A percentile compares a stretch with the other conserved stretches of the same genome.
Conservation (phyloP, 805 yeast genomes). For the Hanseniaspora clermontiae region DNA sequence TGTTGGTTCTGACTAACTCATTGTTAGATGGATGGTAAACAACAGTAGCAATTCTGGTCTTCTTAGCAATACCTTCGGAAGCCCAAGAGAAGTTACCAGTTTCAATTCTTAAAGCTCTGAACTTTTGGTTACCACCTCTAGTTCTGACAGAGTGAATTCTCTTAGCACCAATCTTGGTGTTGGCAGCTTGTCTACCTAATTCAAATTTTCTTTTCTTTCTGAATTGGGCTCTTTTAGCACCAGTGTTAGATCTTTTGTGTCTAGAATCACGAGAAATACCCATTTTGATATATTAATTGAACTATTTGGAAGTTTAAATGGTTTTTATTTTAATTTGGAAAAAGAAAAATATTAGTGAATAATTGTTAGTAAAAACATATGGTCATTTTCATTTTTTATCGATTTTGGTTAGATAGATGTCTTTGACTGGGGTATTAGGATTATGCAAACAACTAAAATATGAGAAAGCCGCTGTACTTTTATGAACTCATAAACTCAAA, state of each 20-base stretch:
- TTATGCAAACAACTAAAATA: no score
- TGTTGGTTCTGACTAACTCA: conserved; percentile 99
- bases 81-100: conserved; percentile 99
- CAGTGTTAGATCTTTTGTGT: conserved; percentile 99
- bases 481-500: no score
- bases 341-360: neutral
- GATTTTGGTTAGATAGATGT: neutral
- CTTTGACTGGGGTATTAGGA: neutral
- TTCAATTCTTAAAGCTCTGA: conserved; percentile 99
- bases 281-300: conserved; percentile 41
- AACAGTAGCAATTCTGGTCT: conserved; percentile 97
- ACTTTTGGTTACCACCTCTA: conserved; percentile 99
- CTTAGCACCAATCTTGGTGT: conserved; percentile 98
- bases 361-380: conserved; percentile 12
- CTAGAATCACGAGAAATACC: conserved; percentile 99
- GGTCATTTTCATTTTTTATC: neutral
- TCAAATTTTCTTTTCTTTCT: conserved; percentile 99
- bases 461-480: no score
- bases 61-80: conserved; percentile 95
- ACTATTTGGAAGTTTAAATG: conserved; percentile 15
- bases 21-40: conserved; percentile 99
- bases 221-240: conserved; percentile 99
- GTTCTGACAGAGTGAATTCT: conserved; percentile 98
- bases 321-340: neutral
- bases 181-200: conserved; percentile 98